A percentile compares a stretch with the other conserved stretches of the same genome.
These are phyloP conservation scores for Nakazawaea siamensis DNA, from an alignment of 805 yeast species.

Conservation along the genomic window DNA sequence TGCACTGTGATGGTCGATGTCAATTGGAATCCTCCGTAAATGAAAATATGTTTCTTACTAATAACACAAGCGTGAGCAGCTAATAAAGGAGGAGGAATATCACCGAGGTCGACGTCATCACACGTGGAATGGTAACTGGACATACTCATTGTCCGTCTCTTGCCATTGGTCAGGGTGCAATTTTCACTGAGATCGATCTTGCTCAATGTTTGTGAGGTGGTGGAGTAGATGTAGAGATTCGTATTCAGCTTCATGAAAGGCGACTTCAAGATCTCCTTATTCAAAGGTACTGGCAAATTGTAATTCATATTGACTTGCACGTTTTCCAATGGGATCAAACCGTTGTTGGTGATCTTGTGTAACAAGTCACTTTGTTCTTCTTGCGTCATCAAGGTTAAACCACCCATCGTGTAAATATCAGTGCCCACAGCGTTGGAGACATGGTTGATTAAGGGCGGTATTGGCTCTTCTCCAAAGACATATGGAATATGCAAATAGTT, in stretches of 20 bases:
- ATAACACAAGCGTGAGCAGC: constrained; percentile 40
- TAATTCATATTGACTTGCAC: constrained; percentile 21
- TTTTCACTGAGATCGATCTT: constrained; percentile 18
- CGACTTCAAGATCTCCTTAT: constrained; percentile 29
- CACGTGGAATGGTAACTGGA: not conserved
- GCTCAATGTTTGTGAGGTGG: constrained; percentile 29
- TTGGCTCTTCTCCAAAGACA: constrained; percentile 27
- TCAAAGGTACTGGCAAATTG: constrained; percentile 39
- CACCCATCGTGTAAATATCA: constrained; percentile 36
- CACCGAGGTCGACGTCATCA: constrained; percentile 19
- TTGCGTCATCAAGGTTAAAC: constrained; percentile 21
- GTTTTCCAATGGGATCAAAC: constrained; percentile 23
- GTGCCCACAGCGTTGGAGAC: constrained; percentile 29
- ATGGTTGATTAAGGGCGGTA: constrained; percentile 37
- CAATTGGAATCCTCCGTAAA: constrained; percentile 63
- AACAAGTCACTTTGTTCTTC: constrained; percentile 18
- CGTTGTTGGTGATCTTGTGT: constrained; percentile 21
- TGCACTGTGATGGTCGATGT: constrained; percentile 23
- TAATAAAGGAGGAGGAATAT: constrained; percentile 44
- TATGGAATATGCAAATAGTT: constrained; percentile 23
- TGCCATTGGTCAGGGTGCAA: not conserved
- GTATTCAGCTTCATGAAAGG: constrained; percentile 33
- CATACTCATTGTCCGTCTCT: not conserved
- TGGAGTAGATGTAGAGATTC: constrained; percentile 26
- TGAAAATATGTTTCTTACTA: constrained; percentile 48